These are phyloP conservation scores for Verticillium dahliae DNA, from an alignment of 2,329 filamentous ascomycete species.

Conservation along the genomic window DNA sequence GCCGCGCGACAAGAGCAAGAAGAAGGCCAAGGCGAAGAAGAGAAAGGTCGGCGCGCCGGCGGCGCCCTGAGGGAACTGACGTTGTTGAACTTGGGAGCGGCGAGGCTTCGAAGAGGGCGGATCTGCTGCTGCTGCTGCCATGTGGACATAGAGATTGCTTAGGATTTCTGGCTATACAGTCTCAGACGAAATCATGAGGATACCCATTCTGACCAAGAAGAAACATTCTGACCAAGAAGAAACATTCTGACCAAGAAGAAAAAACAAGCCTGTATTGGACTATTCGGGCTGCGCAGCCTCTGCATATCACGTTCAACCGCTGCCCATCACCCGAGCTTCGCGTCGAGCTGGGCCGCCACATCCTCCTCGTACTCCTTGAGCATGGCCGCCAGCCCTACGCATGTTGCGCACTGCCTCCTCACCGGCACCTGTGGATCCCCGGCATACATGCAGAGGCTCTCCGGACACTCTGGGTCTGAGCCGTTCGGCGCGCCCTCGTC, in stretches of 20 bases:
- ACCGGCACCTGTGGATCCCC: slow-evolving; percentile 23
- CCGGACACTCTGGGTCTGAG: slow-evolving; percentile 16
- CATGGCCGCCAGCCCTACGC: slow-evolving; percentile 19
- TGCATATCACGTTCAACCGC: background rate
- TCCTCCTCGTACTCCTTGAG: slow-evolving; percentile 18
- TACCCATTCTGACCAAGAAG: background rate
- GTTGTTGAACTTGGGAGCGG: too few species aligned
- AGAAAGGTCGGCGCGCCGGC: slow-evolving; percentile 38
- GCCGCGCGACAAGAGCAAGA: slow-evolving; percentile 86
- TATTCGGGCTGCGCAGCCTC: background rate
- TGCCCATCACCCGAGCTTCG: background rate
- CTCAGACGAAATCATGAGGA: background rate
- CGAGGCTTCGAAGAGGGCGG: too few species aligned
- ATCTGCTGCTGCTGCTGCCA: background rate
- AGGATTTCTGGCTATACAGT: background rate
- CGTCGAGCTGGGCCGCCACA: background rate
- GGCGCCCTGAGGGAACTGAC: background rate
- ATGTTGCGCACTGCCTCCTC: slow-evolving; percentile 23
- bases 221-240: too few species aligned
- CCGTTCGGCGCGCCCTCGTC: slow-evolving; percentile 21
- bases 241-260: too few species aligned
- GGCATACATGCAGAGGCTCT: slow-evolving; percentile 29
- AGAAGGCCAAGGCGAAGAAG: slow-evolving; percentile 71
- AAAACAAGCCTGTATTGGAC: background rate
- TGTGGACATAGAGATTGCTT: background rate